Evolutionary conservation across 768 basidiomycete species (phyloP).

Genomic region (Ramaria sp.): DNA sequence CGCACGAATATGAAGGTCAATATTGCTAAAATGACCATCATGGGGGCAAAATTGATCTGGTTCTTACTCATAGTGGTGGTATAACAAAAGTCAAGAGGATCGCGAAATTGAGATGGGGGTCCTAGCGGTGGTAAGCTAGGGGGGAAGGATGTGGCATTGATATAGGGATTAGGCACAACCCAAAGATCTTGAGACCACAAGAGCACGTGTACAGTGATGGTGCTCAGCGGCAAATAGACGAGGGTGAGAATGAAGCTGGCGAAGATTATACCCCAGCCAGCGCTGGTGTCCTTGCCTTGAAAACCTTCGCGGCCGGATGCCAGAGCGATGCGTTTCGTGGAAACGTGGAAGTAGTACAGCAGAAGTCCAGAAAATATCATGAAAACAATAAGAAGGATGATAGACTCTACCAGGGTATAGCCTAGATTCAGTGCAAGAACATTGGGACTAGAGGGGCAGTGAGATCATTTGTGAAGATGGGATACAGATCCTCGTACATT

Average conservation of each 20-base stretch:
- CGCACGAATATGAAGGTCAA: conserved; percentile 43
- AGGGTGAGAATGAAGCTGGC: conserved; percentile 56
- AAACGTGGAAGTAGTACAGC: conserved; percentile 48
- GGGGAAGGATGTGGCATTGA: conserved; percentile 40
- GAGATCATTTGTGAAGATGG: conserved; percentile 3
- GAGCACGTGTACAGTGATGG: conserved; percentile 64
- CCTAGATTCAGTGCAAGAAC: conserved; percentile 66
- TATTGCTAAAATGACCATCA: conserved; percentile 45
- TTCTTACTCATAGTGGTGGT: conserved; percentile 68
- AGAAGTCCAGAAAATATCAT: conserved; percentile 41
- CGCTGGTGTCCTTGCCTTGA: conserved; percentile 30
- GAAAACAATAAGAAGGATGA: conserved; percentile 50
- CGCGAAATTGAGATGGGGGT: conserved; percentile 41
- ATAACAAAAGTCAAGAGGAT: conserved; percentile 65
- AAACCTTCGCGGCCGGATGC: conserved; percentile 38
- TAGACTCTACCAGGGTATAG: conserved; percentile 43
- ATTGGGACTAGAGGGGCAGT: conserved; percentile 42
- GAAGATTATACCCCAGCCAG: conserved; percentile 44
- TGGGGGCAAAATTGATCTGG: conserved; percentile 57
- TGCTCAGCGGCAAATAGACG: conserved; percentile 68
- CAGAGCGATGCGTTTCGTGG: conserved; percentile 35
- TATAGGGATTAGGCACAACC: conserved; percentile 59
- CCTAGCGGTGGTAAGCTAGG: conserved; percentile 43
- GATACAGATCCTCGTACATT: conserved; percentile 36
- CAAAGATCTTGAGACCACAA: conserved; percentile 73